A percentile compares a stretch with the other conserved stretches of the same genome.
Conservation (phyloP, 805 yeast genomes). For the Metschnikowia cubensis region DNA sequence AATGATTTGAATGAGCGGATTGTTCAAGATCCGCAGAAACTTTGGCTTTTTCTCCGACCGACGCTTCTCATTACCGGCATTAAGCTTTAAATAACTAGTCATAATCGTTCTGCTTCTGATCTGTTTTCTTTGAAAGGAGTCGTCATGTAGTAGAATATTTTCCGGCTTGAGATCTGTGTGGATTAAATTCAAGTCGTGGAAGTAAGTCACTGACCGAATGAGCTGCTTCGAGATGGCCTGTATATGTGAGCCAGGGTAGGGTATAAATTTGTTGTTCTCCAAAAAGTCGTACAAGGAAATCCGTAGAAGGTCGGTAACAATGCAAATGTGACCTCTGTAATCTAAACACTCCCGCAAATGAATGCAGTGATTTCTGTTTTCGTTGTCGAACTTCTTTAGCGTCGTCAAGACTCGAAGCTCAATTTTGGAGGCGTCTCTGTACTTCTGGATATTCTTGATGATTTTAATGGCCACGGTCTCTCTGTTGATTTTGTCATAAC, state of each 20-base stretch:
- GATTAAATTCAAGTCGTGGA: constrained; percentile 84
- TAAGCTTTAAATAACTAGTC: constrained; percentile 29
- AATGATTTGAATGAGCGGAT: constrained; percentile 82
- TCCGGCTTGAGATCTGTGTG: constrained; percentile 98
- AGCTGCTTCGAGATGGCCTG: constrained; percentile 86
- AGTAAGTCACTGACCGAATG: constrained; percentile 76
- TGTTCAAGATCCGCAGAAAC: constrained; percentile 50
- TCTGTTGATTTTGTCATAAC: constrained; percentile 61
- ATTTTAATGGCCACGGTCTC: constrained; percentile 84
- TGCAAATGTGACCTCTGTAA: constrained; percentile 88
- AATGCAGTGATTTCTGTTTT: constrained; percentile 69
- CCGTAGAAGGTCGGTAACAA: constrained; percentile 84
- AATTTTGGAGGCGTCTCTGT: constrained; percentile 91
- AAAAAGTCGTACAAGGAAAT: constrained; percentile 86
- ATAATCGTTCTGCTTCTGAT: constrained; percentile 31
- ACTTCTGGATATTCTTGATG: constrained; percentile 87
- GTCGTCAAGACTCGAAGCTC: constrained; percentile 82
- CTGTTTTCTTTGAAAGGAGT: constrained; percentile 39
- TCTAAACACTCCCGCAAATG: constrained; percentile 88
- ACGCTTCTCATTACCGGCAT: constrained; percentile 9
- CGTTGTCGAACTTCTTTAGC: constrained; percentile 65
- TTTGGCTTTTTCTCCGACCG: constrained; percentile 27
- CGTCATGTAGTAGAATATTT: constrained; percentile 69
- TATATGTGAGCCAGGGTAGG: constrained; percentile 93
- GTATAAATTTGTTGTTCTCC: constrained; percentile 74